Evolutionary conservation across 140 eudicot species (phyloP).

Genomic region (Erigeron philadelphicus): DNA sequence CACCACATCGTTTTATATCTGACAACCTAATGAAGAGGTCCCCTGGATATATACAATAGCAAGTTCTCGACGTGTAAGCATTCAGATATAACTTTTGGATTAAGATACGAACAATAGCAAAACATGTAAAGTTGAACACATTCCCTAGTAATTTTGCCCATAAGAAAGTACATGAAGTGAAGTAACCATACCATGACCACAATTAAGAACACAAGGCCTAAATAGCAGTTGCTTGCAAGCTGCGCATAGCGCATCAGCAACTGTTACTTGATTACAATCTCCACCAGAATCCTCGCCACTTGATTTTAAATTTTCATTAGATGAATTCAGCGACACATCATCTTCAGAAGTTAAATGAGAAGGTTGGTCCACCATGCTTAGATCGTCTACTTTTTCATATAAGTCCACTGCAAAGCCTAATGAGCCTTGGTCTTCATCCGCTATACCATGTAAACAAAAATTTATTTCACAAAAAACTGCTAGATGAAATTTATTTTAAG

Average conservation of each 20-base stretch:
- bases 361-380: conserved; percentile 20
- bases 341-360: conserved; percentile 15
- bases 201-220: conserved; percentile 64
- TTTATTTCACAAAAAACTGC: conserved; percentile 10
- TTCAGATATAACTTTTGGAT: too few species aligned
- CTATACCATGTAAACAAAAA: conserved; percentile 35
- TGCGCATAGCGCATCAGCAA: conserved; percentile 51
- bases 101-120: too few species aligned
- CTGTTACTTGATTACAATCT: conserved; percentile 36
- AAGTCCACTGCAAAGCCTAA: conserved; percentile 38
- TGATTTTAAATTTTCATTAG: conserved; percentile 27
- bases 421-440: conserved; percentile 32
- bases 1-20: too few species aligned
- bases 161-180: conserved; percentile 4
- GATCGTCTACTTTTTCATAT: conserved; percentile 25
- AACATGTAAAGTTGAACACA: too few species aligned
- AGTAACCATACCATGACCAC: conserved; percentile 67
- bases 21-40: too few species aligned
- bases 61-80: too few species aligned
- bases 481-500: not conserved
- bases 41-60: too few species aligned
- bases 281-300: conserved; percentile 17
- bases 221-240: conserved; percentile 57
- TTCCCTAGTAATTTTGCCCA: not conserved
- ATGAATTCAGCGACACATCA: conserved; percentile 15